Evolutionary conservation across 2,329 filamentous ascomycete species (phyloP).

Genomic region (Scedosporium boydii): DNA sequence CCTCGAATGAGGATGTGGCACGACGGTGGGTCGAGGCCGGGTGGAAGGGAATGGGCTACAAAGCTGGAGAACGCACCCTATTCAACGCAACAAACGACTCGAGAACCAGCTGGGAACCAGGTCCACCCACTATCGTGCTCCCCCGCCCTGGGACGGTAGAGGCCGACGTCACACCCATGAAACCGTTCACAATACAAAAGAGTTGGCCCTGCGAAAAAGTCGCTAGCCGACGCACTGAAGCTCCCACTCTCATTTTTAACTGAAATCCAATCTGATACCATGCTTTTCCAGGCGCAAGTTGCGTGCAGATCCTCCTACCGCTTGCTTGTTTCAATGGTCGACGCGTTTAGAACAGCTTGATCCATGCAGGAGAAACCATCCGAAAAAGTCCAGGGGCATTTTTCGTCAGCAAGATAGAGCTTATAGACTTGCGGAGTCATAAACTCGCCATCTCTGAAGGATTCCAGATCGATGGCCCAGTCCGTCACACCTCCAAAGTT

Average conservation of each 20-base stretch:
- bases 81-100: too few relatives aligned
- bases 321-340: not conserved
- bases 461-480: conserved; percentile 15
- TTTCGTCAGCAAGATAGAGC: not conserved
- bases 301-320: not conserved
- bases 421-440: not conserved
- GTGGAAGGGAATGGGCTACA: too few relatives aligned
- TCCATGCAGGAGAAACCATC: not conserved
- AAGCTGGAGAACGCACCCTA: too few relatives aligned
- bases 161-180: not conserved
- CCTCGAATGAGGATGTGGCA: too few relatives aligned
- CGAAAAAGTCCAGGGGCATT: not conserved
- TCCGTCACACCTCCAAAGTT: conserved; percentile 16
- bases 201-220: not conserved
- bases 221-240: not conserved
- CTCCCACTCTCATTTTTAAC: not conserved
- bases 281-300: not conserved
- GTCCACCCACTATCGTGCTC: too few relatives aligned
- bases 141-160: too few relatives aligned
- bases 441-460: not conserved
- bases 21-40: too few relatives aligned
- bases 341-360: not conserved
- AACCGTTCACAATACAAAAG: not conserved
- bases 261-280: not conserved
- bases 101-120: too few relatives aligned